Base-by-base conservation (phyloP, 2,329 filamentous ascomycete species). In the Trichothecium roseum region DNA sequence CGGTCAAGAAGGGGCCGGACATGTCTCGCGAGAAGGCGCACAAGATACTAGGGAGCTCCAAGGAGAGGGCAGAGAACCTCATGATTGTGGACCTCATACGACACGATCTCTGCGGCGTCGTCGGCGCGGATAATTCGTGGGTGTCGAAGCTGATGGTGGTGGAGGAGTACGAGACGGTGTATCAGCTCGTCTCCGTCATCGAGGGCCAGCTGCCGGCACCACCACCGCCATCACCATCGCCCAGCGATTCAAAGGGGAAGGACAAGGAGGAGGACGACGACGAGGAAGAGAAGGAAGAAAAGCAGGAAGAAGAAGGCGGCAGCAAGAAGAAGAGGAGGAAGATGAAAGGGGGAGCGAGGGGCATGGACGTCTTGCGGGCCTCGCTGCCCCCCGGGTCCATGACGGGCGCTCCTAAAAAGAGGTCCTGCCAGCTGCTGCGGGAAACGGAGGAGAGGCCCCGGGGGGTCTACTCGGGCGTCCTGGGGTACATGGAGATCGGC, bases 71-170 rank as follows among this genome's bases (percentile, higher is more conserved):
- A 1, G 81, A 86, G 52, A 85, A 85, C 44, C 64, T 85, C 9
- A 86, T 85, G 81, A 84, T 85, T 44, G 79, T 83, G 1, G 81
- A 85, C 51, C 61, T 86, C 2, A 81, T 84, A 18, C 68, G 81
- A 1, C 80, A 84, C 47, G 81, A 86, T 52, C 61, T 86, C 3
- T 74, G 80, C 49, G 72, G 75, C 8, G 72, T 82, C 8, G 29
- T 70, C 24, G 74, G 74, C 13, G 65, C 72, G 2, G 68, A 68
- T 1, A 69, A 70, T 32, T 76, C 83, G 1, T 54, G 78, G 15
- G 40, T 84, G 0, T 66, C 71, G 13, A 73, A 80, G 43, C 59
- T 84, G 2, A 80, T 84, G 63, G 67, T 72, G 18, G 71, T 85
- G 0, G 80, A 84, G 49, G 79, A 84, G 45, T 81, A 83, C 46